Evolutionary conservation across 176 grass and related monocot species (phyloP), one percentile per base, ranked within the genome.

Genomic region (Neostapfia colusana): DNA sequence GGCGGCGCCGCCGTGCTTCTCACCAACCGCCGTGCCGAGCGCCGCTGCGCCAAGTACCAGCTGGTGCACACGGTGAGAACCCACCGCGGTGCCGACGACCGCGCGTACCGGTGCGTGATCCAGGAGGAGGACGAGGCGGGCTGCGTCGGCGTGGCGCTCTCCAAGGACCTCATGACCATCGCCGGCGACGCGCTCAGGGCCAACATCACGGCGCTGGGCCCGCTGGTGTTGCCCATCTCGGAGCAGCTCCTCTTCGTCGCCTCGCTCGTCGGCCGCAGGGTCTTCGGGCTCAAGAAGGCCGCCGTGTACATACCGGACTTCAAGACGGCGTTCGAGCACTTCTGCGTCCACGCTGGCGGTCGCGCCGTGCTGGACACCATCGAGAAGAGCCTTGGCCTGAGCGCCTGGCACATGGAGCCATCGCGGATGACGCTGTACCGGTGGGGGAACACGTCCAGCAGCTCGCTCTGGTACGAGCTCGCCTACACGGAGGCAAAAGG

Each of bases 261-360:
- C n/a, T 82, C 61, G 14, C 31, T 37, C 15, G 16, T 37, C 0
- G 61, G 31, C 15, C 16, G 31, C 31, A 36, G 9, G 2, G 6
- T 63, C 0, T 9, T 63, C 15, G 31, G 31, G 61, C 7, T 37
- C 61, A 26, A 13, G 21, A 58, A 26, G 23, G 9, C 10, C 23
- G 0, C 4, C 14, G 14, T 17, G 46, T 94, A 98, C 69, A 79
- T 94, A 31, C 95, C 95, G 11, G 95, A 98, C 68, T 98, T 98
- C 85, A 98, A 94, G 86, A 84, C 86, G 87, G 95, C 91, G 6
- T 98, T 98, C 76, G 91, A 94, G 18, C 95, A 98, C 83, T 94
- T 98, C 49, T 98, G 95, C 82, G 90, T 98, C 87, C 95, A 98
- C 69, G 95, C 95, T 0, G 95, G 95, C 4, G 95, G 95, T 0